Evolutionary conservation across 495 filamentous ascomycete genomes (phyloP).

Genomic region (Neurospora sp.): DNA sequence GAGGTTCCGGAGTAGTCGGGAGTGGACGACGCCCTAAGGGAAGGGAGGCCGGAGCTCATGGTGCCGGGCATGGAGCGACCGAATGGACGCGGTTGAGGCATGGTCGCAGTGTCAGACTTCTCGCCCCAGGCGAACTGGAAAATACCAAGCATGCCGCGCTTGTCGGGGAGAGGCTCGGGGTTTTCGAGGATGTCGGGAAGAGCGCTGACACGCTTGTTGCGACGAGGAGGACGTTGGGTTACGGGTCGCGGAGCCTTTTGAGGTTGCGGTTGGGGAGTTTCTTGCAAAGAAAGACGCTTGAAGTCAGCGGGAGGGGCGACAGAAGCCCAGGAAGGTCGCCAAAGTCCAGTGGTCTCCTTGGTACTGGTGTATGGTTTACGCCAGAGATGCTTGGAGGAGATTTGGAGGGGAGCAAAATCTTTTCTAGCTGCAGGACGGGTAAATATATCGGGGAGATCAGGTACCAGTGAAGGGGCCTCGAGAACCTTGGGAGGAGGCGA

Average conservation of each 20-base stretch:
- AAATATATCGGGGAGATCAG: not conserved
- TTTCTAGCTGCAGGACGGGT: slow-evolving; percentile 26
- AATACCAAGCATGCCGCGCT: slow-evolving; percentile 41
- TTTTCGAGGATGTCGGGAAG: slow-evolving; percentile 48
- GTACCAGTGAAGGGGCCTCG: not conserved
- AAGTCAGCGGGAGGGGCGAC: slow-evolving; percentile 29
- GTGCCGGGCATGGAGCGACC: slow-evolving; percentile 32
- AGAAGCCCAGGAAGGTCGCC: slow-evolving; percentile 23
- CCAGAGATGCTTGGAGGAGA: slow-evolving; percentile 32
- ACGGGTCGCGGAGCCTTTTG: slow-evolving; percentile 26
- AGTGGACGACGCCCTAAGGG: slow-evolving; percentile 15
- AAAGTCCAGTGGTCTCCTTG: slow-evolving; percentile 22
- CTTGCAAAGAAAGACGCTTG: slow-evolving; percentile 16
- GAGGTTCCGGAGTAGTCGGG: slow-evolving; percentile 28
- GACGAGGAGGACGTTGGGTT: slow-evolving; percentile 38
- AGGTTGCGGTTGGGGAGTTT: slow-evolving; percentile 7
- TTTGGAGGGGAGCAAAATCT: slow-evolving; percentile 18
- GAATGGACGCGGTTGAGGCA: slow-evolving; percentile 19
- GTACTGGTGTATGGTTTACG: slow-evolving; percentile 21
- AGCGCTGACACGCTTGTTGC: slow-evolving; percentile 39
- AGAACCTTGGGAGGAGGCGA: not conserved
- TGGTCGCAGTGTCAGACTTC: slow-evolving; percentile 38
- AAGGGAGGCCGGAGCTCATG: slow-evolving; percentile 32
- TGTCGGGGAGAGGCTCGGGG: slow-evolving; percentile 41
- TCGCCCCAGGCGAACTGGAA: slow-evolving; percentile 52